Evolutionary conservation across 192 early-diverging fungal species (phyloP).

Genomic region (Linderina pennispora): DNA sequence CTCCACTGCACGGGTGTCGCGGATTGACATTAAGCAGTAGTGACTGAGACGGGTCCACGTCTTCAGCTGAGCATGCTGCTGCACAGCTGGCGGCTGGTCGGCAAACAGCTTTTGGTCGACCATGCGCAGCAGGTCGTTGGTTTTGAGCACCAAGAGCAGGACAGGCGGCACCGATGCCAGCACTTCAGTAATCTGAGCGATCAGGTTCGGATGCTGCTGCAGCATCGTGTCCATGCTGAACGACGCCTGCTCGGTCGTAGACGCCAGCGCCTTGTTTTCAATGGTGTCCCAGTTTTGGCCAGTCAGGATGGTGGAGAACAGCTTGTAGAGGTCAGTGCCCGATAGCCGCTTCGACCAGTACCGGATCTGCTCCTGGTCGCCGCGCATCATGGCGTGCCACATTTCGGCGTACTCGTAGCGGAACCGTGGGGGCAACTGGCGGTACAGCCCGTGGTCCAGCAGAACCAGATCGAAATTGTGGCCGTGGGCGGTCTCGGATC

Average conservation of each 20-base stretch:
- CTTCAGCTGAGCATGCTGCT: conserved; percentile 36
- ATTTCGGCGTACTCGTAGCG: conserved; percentile 81
- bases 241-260: conserved; percentile 32
- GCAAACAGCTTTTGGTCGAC: conserved; percentile 53
- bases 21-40: conserved; percentile 38
- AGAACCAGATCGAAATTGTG: conserved; percentile 87
- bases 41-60: conserved; percentile 35
- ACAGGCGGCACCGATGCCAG: conserved; percentile 78
- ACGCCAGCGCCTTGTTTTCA: conserved; percentile 22
- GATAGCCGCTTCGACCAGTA: conserved; percentile 57
- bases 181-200: conserved; percentile 71
- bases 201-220: conserved; percentile 52
- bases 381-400: conserved; percentile 77
- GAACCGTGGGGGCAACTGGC: conserved; percentile 62
- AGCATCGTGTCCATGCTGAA: conserved; percentile 53
- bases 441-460: conserved; percentile 87
- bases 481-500: conserved; percentile 37
- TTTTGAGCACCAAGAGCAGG: conserved; percentile 85
- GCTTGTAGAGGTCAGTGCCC: conserved; percentile 71
- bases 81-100: conserved; percentile 31
- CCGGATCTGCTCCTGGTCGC: conserved; percentile 67
- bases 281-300: conserved; percentile 81
- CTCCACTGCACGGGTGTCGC: conserved; percentile 25
- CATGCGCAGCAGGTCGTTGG: conserved; percentile 80
- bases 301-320: conserved; percentile 86